A percentile compares a stretch with the other conserved stretches of the same genome.
These are phyloP conservation scores for Candida broadrunensis DNA, from an alignment of 805 yeast genomes.

Conservation along the genomic window DNA sequence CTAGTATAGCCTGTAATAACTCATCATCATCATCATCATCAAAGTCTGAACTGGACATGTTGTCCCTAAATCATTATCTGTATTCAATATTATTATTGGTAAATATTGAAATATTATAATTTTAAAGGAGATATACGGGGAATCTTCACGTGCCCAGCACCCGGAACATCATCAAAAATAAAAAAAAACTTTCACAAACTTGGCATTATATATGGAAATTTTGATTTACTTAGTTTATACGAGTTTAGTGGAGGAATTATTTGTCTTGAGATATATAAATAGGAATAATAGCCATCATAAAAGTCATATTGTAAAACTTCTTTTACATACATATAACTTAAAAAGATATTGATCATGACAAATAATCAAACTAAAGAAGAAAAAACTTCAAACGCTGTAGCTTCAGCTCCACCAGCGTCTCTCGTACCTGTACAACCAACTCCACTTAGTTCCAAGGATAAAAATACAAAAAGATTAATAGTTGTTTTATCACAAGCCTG, in stretches of 20 bases:
- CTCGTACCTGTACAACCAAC: conserved; percentile 86
- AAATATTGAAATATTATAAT: too few relatives aligned
- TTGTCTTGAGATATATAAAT: too few relatives aligned
- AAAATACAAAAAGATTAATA: conserved; percentile 78
- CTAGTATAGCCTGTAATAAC: conserved; percentile 47
- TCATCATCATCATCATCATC: conserved; percentile 40
- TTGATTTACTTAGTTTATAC: too few relatives aligned
- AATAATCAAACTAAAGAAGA: background rate
- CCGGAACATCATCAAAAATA: background rate
- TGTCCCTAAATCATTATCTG: too few relatives aligned
- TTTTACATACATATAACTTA: too few relatives aligned
- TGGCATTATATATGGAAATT: too few relatives aligned
- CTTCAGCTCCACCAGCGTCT: conserved; percentile 50
- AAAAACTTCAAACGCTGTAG: conserved; percentile 3
- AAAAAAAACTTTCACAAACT: background rate
- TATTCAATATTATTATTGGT: too few relatives aligned
- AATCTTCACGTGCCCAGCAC: too few relatives aligned
- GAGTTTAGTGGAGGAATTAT: background rate
- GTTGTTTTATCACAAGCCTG: conserved; percentile 97
- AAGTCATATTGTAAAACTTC: too few relatives aligned
- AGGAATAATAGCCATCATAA: too few relatives aligned
- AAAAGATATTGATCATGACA: too few relatives aligned
- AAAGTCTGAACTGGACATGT: conserved; percentile 6
- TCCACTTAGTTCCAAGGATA: conserved; percentile 79
- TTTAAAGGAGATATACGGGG: too few relatives aligned